A percentile compares a stretch with the other conserved stretches of the same genome.
Evolutionary conservation across 192 early-diverging fungal species (phyloP).

Genomic region (Haplosporangium gracile): DNA sequence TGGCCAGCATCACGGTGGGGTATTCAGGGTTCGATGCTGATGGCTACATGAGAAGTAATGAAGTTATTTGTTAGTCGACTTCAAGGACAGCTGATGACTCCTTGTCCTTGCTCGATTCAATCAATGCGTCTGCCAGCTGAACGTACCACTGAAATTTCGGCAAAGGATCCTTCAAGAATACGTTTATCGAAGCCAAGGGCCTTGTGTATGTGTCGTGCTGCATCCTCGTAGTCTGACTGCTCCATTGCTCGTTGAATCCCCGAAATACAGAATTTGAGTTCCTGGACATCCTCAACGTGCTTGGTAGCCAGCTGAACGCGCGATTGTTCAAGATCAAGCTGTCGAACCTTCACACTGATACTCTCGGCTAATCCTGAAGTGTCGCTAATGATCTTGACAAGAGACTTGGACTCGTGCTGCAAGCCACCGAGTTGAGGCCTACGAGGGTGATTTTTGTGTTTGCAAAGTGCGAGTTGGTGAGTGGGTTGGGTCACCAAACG

Average conservation of each 20-base stretch:
- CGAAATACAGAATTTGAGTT: constrained; percentile 77
- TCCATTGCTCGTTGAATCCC: constrained; percentile 74
- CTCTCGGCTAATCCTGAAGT: constrained; percentile 83
- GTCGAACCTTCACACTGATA: constrained; percentile 88
- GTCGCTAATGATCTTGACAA: constrained; percentile 69
- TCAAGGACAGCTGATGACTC: constrained; percentile 3
- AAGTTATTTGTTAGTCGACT: constrained; percentile 41
- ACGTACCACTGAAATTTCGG: constrained; percentile 67
- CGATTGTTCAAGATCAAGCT: constrained; percentile 85
- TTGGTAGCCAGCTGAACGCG: constrained; percentile 77
- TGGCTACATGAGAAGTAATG: constrained; percentile 30
- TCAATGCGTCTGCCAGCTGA: neutral
- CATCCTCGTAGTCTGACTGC: constrained; percentile 74
- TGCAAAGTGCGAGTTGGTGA: neutral
- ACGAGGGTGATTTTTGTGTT: neutral
- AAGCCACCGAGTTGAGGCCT: constrained; percentile 69
- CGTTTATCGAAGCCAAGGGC: constrained; percentile 69
- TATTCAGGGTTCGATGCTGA: constrained; percentile 68
- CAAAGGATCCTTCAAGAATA: constrained; percentile 73
- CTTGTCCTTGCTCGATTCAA: neutral
- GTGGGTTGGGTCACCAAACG: neutral
- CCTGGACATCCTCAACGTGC: constrained; percentile 82
- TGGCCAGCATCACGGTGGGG: constrained; percentile 66
- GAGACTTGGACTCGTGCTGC: constrained; percentile 59
- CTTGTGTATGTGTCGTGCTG: constrained; percentile 73